phyloP scores from a whole-genome alignment of 768 basidiomycete genomes.

The Saitozyma podzolica region DNA sequence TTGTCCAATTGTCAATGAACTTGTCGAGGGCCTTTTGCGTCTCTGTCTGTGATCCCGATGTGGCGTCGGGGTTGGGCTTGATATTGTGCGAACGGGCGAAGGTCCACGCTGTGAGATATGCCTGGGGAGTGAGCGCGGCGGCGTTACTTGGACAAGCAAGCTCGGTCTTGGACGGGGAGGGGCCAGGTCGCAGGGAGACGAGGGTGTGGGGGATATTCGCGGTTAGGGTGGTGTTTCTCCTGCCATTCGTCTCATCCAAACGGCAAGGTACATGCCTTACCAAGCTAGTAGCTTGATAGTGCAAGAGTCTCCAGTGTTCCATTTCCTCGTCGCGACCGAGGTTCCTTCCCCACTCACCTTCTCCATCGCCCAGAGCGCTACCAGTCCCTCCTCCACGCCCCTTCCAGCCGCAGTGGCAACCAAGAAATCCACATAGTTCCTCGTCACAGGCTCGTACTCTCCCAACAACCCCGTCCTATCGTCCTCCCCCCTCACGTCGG shows the following conservation, averaged over 20 bases:
- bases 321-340: too few species aligned
- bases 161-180: neutral
- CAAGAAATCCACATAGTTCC: conserved; percentile 74
- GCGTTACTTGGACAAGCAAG: neutral
- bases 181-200: neutral
- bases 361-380: conserved; percentile 80
- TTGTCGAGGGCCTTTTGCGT: conserved; percentile 50
- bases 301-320: too few species aligned
- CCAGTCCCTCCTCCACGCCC: conserved; percentile 63
- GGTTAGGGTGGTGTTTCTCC: too few species aligned
- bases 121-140: conserved; percentile 52
- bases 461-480: conserved; percentile 56
- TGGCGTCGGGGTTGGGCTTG: neutral
- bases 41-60: conserved; percentile 35
- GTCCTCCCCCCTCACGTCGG: conserved; percentile 43
- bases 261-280: too few species aligned
- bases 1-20: conserved; percentile 68
- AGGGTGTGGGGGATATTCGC: too few species aligned
- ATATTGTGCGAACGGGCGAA: conserved; percentile 51
- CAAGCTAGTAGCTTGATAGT: too few species aligned
- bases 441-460: conserved; percentile 58
- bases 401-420: conserved; percentile 58
- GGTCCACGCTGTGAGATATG: conserved; percentile 71
- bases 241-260: too few species aligned
- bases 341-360: conserved; percentile 56